Evolutionary conservation across 371 early-diverging fungal species (phyloP).

Genomic region (Umbelopsis sp.): DNA sequence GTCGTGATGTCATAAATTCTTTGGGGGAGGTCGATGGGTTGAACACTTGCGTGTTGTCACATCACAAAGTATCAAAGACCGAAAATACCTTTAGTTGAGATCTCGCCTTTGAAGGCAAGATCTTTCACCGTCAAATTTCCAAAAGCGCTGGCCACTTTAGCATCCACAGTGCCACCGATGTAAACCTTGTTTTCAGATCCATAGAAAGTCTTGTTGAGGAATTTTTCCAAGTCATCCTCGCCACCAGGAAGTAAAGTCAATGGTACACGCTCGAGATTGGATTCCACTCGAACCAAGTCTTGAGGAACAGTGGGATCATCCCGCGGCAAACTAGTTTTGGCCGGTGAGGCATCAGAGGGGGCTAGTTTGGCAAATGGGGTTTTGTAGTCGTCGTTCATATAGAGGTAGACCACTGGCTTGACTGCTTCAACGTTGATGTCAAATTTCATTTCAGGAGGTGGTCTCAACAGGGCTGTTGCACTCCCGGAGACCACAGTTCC

Average conservation of each 20-base stretch:
- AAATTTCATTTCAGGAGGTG: constrained; percentile 49
- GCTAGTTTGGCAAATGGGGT: constrained; percentile 42
- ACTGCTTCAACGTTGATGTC: constrained; percentile 44
- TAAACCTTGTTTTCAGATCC: constrained; percentile 29
- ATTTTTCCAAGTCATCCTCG: constrained; percentile 48
- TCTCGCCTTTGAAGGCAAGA: constrained; percentile 44
- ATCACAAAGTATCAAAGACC: constrained; percentile 9
- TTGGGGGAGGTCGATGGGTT: neutral
- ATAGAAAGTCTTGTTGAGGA: constrained; percentile 27
- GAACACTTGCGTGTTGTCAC: neutral
- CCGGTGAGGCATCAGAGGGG: constrained; percentile 36
- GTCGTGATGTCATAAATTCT: no score
- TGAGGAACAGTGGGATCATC: constrained; percentile 10
- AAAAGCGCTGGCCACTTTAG: constrained; percentile 43
- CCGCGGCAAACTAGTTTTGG: constrained; percentile 24
- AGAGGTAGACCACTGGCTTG: constrained; percentile 40
- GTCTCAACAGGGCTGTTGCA: constrained; percentile 36
- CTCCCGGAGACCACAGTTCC: constrained; percentile 41
- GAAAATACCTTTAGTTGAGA: constrained; percentile 42
- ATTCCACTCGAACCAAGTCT: constrained; percentile 30
- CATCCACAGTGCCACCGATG: constrained; percentile 45
- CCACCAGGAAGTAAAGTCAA: constrained; percentile 42
- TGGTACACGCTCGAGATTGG: constrained; percentile 38
- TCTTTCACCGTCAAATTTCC: constrained; percentile 40
- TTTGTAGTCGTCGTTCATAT: constrained; percentile 30